These are phyloP conservation scores for Saturnispora gosingensis DNA, from an alignment of 805 yeast genomes.

Conservation along the genomic window DNA sequence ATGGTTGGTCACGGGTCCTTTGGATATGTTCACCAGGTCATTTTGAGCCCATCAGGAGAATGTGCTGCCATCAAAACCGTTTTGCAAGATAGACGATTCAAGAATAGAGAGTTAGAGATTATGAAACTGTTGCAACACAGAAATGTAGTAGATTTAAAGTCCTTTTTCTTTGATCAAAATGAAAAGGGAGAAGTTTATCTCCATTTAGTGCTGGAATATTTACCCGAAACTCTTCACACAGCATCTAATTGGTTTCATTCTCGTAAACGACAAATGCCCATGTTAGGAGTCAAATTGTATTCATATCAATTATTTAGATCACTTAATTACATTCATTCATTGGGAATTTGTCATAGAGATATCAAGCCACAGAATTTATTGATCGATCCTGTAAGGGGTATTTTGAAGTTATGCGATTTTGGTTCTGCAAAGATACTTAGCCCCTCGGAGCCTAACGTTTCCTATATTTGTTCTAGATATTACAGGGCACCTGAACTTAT, in stretches of 20 bases:
- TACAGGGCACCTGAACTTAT: conserved; percentile 97
- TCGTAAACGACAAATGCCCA: conserved; percentile 73
- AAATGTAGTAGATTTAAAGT: conserved; percentile 79
- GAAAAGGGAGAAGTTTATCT: conserved; percentile 71
- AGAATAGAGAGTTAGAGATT: conserved; percentile 89
- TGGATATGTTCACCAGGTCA: conserved; percentile 93
- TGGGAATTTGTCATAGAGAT: conserved; percentile 84
- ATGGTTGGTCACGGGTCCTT: conserved; percentile 99
- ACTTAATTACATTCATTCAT: conserved; percentile 64
- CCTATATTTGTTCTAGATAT: conserved; percentile 93
- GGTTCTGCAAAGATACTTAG: conserved; percentile 90
- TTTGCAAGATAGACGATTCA: conserved; percentile 90
- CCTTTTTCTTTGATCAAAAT: conserved; percentile 66
- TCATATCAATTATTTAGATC: conserved; percentile 72
- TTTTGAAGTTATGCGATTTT: conserved; percentile 89
- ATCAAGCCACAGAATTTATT: conserved; percentile 85
- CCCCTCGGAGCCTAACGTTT: conserved; percentile 88
- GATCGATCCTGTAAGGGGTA: conserved; percentile 77
- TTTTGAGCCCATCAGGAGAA: conserved; percentile 61
- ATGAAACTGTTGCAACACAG: conserved; percentile 85
- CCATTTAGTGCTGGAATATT: conserved; percentile 80
- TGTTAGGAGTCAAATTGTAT: conserved; percentile 78
- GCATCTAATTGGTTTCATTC: conserved; percentile 80
- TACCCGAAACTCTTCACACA: conserved; percentile 93
- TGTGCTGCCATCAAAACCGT: conserved; percentile 92